A percentile compares a stretch with the other conserved stretches of the same genome.
Conservation (phyloP, 139 green algal genomes). For the Asterochloris erici region DNA sequence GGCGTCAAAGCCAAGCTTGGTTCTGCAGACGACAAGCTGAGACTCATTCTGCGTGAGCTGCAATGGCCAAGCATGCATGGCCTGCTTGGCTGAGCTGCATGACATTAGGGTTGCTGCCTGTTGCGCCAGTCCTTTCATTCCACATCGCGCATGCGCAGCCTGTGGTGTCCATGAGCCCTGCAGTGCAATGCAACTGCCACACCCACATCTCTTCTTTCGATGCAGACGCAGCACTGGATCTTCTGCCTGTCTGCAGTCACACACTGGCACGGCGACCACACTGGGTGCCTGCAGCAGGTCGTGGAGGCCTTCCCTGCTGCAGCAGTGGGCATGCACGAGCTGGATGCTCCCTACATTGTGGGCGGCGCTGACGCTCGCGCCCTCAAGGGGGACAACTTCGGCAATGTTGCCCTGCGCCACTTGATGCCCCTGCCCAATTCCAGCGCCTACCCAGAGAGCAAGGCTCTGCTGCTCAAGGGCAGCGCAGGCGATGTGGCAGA, state of each 20-base stretch:
- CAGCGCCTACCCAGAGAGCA: background rate
- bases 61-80: background rate
- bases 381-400: background rate
- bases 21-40: conserved; percentile 1
- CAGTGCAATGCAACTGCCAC: background rate
- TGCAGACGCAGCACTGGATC: background rate
- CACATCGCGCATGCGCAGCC: background rate
- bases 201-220: background rate
- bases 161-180: background rate
- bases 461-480: conserved; percentile 1
- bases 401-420: background rate
- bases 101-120: background rate
- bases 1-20: conserved; percentile 6
- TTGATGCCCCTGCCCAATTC: background rate
- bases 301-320: background rate
- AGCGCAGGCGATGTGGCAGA: conserved; percentile 11
- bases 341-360: background rate
- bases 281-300: background rate
- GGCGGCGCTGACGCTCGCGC: background rate
- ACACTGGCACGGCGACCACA: conserved; percentile 4
- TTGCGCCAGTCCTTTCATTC: background rate
- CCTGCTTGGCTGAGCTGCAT: too few relatives aligned
- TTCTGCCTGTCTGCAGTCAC: conserved; percentile 1
- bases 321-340: conserved; percentile 1
- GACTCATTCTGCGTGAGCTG: background rate